Evolutionary conservation across 1,139 yeast species (phyloP).

Genomic region (Arxiozyma slooffiae): DNA sequence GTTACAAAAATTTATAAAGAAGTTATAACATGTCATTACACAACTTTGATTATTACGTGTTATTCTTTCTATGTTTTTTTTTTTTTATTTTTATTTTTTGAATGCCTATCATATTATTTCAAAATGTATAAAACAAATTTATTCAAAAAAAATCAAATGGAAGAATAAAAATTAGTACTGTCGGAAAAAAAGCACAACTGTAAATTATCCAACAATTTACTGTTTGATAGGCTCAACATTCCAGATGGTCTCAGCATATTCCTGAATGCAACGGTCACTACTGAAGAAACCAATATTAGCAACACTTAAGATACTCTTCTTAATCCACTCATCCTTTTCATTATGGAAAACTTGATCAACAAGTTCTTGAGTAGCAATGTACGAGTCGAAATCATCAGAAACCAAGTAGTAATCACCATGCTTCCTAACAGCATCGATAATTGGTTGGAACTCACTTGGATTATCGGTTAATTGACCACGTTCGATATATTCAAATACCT

Average conservation of each 20-base stretch:
- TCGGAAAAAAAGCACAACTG: too few relatives aligned
- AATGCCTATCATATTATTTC: neutral
- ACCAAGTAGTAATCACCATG: slow-evolving; percentile 86
- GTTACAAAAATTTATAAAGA: neutral
- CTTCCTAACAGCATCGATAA: slow-evolving; percentile 56
- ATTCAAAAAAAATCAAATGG: neutral
- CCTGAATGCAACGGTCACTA: slow-evolving; percentile 84
- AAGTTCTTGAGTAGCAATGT: slow-evolving; percentile 66
- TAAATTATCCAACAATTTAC: slow-evolving; percentile 7
- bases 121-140: too few relatives aligned
- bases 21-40: neutral
- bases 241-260: slow-evolving; percentile 91
- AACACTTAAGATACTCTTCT: slow-evolving; percentile 66
- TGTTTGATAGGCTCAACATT: slow-evolving; percentile 60
- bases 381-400: slow-evolving; percentile 79
- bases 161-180: too few relatives aligned
- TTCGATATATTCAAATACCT: slow-evolving; percentile 63
- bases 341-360: slow-evolving; percentile 63
- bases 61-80: too few relatives aligned
- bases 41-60: neutral
- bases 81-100: too few relatives aligned
- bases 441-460: slow-evolving; percentile 53
- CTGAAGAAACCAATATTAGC: slow-evolving; percentile 93
- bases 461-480: slow-evolving; percentile 60
- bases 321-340: slow-evolving; percentile 63